These are phyloP conservation scores for Dendryphion nanum DNA, from an alignment of 2,329 filamentous ascomycete species.

Conservation along the genomic window DNA sequence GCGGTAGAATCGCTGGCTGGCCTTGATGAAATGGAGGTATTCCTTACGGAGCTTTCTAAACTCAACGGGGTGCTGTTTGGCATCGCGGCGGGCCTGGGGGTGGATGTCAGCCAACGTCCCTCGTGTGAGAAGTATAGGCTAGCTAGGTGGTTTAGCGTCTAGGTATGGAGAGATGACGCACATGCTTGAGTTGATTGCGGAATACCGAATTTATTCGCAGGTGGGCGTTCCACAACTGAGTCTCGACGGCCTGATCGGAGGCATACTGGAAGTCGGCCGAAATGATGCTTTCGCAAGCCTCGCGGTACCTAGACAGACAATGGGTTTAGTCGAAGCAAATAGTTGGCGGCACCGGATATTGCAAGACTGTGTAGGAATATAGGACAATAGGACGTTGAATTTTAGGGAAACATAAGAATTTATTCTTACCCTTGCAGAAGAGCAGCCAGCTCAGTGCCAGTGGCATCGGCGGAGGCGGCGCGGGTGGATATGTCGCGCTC, in stretches of 20 bases:
- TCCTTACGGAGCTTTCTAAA: conserved; percentile 77
- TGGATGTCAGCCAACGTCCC: not conserved
- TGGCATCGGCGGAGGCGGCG: conserved; percentile 49
- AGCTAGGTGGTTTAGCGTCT: no score
- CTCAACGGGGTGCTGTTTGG: conserved; percentile 57
- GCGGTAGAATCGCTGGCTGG: conserved; percentile 84
- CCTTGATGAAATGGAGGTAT: conserved; percentile 83
- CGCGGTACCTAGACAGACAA: conserved; percentile 58
- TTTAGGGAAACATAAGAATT: not conserved
- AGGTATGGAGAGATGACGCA: conserved; percentile 37
- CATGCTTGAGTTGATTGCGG: conserved; percentile 63
- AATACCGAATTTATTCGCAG: conserved; percentile 75
- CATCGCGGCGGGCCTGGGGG: conserved; percentile 47
- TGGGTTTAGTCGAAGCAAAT: conserved; percentile 10
- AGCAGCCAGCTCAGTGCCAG: conserved; percentile 50
- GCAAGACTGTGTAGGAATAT: no score
- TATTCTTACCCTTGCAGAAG: conserved; percentile 36
- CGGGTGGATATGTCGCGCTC: conserved; percentile 52
- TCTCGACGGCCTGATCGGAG: conserved; percentile 63
- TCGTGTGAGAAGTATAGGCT: not conserved
- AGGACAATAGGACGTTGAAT: no score
- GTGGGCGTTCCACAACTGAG: conserved; percentile 76
- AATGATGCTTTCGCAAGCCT: conserved; percentile 69
- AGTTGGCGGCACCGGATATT: no score
- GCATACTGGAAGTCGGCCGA: conserved; percentile 71